Evolutionary conservation across 805 yeast genomes (phyloP), one percentile per base, ranked within the genome.

Genomic region (Saturnispora silvae): DNA sequence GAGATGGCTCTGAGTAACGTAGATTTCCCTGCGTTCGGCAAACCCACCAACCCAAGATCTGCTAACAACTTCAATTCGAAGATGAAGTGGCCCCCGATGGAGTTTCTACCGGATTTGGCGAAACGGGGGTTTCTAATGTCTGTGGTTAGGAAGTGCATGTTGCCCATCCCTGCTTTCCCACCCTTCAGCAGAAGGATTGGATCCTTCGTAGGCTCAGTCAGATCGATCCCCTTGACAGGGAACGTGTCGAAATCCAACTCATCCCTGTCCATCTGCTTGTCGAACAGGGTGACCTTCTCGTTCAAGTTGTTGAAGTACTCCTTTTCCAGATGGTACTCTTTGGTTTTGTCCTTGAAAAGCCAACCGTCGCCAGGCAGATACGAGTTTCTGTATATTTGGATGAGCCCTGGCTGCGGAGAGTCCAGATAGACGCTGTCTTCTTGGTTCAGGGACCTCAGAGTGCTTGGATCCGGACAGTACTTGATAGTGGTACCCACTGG

Each of bases 21-120:
- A 3, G 95, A 84, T 54, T 92, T 92, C 1, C 98, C 98, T 3
- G 97, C 96, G 57, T 92, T 92, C 1, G 98, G 98, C 15, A 92
- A 64, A 0, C 98, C 98, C 17, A 92, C 95, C 5, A 92, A 63
- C 0, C 97, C 98, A 40, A 89, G 61, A 57, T 92, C 97, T 0
- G 98, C 98, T 40, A 92, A 67, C 27, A 86, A 65, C 53, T 85
- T 86, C 45, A 92, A 63, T 59, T 92, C 98, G 45, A 92, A 72
- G 40, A 84, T 59, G 44, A 92, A 85, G 39, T 66, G 63, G 15
- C 72, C 70, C 26, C 74, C 77, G 3, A 85, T 45, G 0, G 85
- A 84, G 5, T 58, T 59, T 42, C 97, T 69, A 3, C 97, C 98
- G 19, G 53, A 55, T 51, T 86, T 87, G 20, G 89, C 74, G 56